Base-by-base conservation (phyloP, 169 alveolate species). In the Theileria orientalis region DNA sequence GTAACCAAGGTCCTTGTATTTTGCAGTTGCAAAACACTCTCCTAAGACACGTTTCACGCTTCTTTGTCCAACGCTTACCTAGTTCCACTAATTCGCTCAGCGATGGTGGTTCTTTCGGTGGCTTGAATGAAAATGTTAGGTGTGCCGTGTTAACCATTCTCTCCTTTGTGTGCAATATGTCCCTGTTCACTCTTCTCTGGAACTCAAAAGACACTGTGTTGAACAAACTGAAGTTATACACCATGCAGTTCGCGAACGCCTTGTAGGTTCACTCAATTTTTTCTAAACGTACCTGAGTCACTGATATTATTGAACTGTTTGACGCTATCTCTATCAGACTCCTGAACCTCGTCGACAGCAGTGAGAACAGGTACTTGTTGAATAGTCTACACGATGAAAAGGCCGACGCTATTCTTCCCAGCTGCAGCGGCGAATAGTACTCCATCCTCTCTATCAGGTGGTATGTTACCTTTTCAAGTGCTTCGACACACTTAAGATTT, bases 371-470 rank as follows among this genome's bases (percentile, higher is more conserved):
- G 57, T 83, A 46, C 80, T 89, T 91, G 49, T 89, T 89, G 54
- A 86, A 92, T 29, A 91, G 70, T 29, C 89, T 33, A 40, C 92
- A 86, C 30, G 32, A 33, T 5, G 93, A 88, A 54, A 76, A 88
- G 16, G 91, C 90, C 7, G 46, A 56, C 14, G 90, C 87, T 49
- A 91, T 75, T 30, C 63, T 59, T 33, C 80, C 80, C 54, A 91
- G 64, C 66, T 90, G 95, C n/a, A 73, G 40, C 44, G 93, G 92
- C 21, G 86, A 57, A 64, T 84, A 91, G n/a, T 62, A 30, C 37
- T 63, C 69, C 46, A 87, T 32, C 46, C 84, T 84, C 13, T 85
- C 84, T 33, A 29, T 35, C 46, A 91, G 64, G 59, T 75, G 75
- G n/a, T 76, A 70, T 0, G 89, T 68, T 49, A 90, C 74, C 32